Evolutionary conservation across 2,329 filamentous ascomycete species (phyloP).

Genomic region (Knufia petricola): DNA sequence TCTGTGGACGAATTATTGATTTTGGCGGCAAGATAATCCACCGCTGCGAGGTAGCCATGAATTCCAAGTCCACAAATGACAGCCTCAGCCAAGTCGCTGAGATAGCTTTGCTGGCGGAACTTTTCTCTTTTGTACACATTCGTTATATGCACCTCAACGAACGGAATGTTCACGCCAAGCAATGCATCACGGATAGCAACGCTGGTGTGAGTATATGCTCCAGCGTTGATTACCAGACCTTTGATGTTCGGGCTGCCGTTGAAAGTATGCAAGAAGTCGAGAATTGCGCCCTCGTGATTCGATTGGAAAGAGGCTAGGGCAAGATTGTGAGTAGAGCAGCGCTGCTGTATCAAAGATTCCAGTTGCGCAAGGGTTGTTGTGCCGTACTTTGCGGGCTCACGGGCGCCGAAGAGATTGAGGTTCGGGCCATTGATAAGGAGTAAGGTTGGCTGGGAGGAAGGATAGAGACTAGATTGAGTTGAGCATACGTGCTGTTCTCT

Average conservation of each 20-base stretch:
- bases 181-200: slow-evolving; percentile 68
- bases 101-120: slow-evolving; percentile 60
- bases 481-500: background rate
- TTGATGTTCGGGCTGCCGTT: background rate
- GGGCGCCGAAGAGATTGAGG: slow-evolving; percentile 66
- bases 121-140: slow-evolving; percentile 64
- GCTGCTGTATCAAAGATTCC: slow-evolving; percentile 38
- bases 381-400: slow-evolving; percentile 67
- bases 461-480: background rate
- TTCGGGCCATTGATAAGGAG: slow-evolving; percentile 76
- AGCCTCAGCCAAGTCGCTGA: slow-evolving; percentile 62
- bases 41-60: slow-evolving; percentile 51
- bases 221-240: slow-evolving; percentile 59
- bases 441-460: slow-evolving; percentile 34
- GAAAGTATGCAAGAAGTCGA: slow-evolving; percentile 57
- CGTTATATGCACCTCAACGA: slow-evolving; percentile 67
- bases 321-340: slow-evolving; percentile 42
- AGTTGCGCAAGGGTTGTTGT: slow-evolving; percentile 58
- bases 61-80: slow-evolving; percentile 62
- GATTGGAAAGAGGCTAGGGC: slow-evolving; percentile 57
- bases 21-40: slow-evolving; percentile 42
- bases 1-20: slow-evolving; percentile 14
- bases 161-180: slow-evolving; percentile 58
- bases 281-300: slow-evolving; percentile 66
- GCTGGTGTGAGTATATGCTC: slow-evolving; percentile 65